Evolutionary conservation across 2,329 filamentous ascomycete genomes (phyloP).

Genomic region (Alternaria ethzedia): DNA sequence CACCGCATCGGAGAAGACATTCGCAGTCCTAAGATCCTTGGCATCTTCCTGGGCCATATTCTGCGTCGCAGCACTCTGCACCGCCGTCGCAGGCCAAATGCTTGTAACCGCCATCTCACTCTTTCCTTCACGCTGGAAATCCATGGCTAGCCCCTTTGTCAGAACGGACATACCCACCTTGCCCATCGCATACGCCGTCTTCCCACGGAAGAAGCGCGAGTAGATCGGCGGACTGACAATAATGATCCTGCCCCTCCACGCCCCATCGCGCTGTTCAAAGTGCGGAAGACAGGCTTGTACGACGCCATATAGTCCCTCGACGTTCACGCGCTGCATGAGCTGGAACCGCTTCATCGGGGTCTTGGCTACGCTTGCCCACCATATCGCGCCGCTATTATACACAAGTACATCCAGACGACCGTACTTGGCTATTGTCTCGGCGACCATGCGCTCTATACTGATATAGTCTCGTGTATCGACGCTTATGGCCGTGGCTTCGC

Average conservation of each 20-base stretch:
- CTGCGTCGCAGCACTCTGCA: slow-evolving; percentile 77
- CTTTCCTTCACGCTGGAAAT: slow-evolving; percentile 71
- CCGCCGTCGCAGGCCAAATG: slow-evolving; percentile 81
- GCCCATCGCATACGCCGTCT: slow-evolving; percentile 80
- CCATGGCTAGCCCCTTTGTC: slow-evolving; percentile 82
- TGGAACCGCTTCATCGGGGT: slow-evolving; percentile 79
- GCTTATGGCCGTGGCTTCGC: slow-evolving; percentile 68
- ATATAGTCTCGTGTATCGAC: slow-evolving; percentile 73
- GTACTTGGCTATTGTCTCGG: slow-evolving; percentile 63
- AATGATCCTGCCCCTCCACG: slow-evolving; percentile 68
- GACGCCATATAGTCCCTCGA: slow-evolving; percentile 75
- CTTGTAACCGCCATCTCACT: slow-evolving; percentile 77
- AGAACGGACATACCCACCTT: slow-evolving; percentile 85
- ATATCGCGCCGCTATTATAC: slow-evolving; percentile 87
- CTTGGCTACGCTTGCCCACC: slow-evolving; percentile 77
- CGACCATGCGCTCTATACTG: slow-evolving; percentile 66
- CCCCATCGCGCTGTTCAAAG: slow-evolving; percentile 60
- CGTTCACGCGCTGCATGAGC: slow-evolving; percentile 57
- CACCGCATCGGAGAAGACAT: slow-evolving; percentile 81
- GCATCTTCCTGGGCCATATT: slow-evolving; percentile 54
- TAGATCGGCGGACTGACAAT: slow-evolving; percentile 87
- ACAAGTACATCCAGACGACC: slow-evolving; percentile 74
- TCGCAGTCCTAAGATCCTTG: slow-evolving; percentile 67
- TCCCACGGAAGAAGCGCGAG: slow-evolving; percentile 81
- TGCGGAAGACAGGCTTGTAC: slow-evolving; percentile 73